Percentiles rank a stretch among this genome's conserved stretches.
Evolutionary conservation across 371 early-diverging fungal species (phyloP).

Genomic region (Rhizomucor pusillus): DNA sequence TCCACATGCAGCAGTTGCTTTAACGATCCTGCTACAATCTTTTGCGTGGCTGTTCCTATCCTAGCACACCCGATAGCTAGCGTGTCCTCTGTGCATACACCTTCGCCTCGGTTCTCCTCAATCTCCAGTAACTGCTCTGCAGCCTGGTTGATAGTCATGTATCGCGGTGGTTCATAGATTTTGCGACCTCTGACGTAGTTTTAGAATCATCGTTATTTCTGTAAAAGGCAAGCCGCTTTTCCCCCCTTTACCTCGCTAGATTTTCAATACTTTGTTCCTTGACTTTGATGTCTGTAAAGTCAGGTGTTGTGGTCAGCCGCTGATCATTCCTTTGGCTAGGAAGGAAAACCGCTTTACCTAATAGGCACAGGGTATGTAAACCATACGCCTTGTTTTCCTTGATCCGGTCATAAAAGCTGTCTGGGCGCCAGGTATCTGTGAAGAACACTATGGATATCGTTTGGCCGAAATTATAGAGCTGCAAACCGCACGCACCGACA

Average conservation of each 20-base stretch:
- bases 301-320: neutral
- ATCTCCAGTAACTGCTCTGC: constrained; percentile 92
- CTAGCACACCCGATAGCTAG: constrained; percentile 95
- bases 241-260: constrained; percentile 69
- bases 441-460: constrained; percentile 99
- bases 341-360: too few relatives aligned
- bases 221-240: neutral
- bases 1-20: constrained; percentile 78
- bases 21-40: constrained; percentile 86
- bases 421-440: constrained; percentile 95
- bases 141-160: constrained; percentile 97
- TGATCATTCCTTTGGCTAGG: neutral
- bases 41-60: constrained; percentile 84
- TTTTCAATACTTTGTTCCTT: constrained; percentile 97
- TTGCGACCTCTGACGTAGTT: constrained; percentile 64
- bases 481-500: constrained; percentile 97
- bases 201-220: too few relatives aligned
- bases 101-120: constrained; percentile 72
- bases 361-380: constrained; percentile 96
- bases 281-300: constrained; percentile 92
- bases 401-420: constrained; percentile 95
- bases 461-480: constrained; percentile 98
- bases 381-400: constrained; percentile 81
- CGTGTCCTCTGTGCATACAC: constrained; percentile 76
- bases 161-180: constrained; percentile 97